These are phyloP conservation scores for Psophocarpus tetragonolobus DNA, from an alignment of 306 rosid genomes.

Conservation along the genomic window DNA sequence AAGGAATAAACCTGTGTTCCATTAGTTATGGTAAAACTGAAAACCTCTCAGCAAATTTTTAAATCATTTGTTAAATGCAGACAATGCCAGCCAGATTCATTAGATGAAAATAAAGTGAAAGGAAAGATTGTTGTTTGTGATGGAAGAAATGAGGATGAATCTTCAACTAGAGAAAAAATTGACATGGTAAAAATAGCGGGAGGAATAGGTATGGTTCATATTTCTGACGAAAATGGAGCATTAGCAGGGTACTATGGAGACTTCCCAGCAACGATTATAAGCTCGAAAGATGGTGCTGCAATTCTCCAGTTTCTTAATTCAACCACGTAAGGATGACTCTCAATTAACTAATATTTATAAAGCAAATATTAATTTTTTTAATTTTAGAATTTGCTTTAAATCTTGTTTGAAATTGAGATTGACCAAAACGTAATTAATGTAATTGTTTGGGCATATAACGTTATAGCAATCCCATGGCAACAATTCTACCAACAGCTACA, in stretches of 20 bases:
- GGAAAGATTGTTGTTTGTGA: conserved; percentile 77
- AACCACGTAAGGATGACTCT: conserved; percentile 47
- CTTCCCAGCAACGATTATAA: conserved; percentile 56
- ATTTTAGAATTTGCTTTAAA: neutral
- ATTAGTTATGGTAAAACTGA: neutral
- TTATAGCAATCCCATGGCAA: conserved; percentile 63
- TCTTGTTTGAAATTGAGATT: no score
- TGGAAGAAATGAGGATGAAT: conserved; percentile 1
- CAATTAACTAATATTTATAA: neutral
- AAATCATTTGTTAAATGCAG: conserved; percentile 37
- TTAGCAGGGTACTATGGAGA: conserved; percentile 16
- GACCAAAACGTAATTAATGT: no score
- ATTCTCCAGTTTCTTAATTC: conserved; percentile 64
- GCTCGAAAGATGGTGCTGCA: conserved; percentile 37
- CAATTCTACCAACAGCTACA: conserved; percentile 63
- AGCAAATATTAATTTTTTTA: neutral
- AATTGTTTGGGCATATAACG: neutral
- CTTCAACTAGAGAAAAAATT: neutral
- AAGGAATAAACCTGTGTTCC: neutral
- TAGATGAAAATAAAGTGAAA: conserved; percentile 50
- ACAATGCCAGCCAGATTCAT: conserved; percentile 41
- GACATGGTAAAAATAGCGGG: conserved; percentile 35
- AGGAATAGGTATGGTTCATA: conserved; percentile 58
- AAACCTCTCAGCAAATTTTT: neutral
- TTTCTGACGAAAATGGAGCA: conserved; percentile 27